Conservation (phyloP, 1,139 yeast species). For the Blastobotrys apis region DNA sequence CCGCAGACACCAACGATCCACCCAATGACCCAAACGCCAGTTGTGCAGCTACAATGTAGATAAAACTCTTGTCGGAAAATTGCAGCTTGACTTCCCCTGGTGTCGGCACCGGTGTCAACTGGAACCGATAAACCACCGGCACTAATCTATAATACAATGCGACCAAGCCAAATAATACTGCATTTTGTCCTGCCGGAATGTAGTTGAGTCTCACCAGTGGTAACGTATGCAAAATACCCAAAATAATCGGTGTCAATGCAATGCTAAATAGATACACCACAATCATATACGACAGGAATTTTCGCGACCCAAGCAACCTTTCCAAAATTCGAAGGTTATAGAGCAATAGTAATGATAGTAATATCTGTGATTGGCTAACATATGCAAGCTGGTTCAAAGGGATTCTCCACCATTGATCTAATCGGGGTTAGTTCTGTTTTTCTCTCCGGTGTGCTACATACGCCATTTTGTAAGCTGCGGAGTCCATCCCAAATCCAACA, state of each 20-base stretch:
- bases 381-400: constrained; percentile 52
- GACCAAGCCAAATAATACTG: constrained; percentile 55
- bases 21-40: constrained; percentile 38
- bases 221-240: constrained; percentile 39
- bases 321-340: constrained; percentile 62
- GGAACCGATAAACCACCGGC: constrained; percentile 60
- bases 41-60: constrained; percentile 50
- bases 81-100: constrained; percentile 26
- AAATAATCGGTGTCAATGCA: constrained; percentile 27
- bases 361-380: constrained; percentile 62
- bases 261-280: constrained; percentile 35
- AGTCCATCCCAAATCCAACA: constrained; percentile 49
- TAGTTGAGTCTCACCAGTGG: constrained; percentile 24
- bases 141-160: constrained; percentile 53
- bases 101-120: constrained; percentile 37
- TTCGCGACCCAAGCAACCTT: constrained; percentile 58
- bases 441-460: constrained; percentile 16
- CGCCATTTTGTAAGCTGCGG: constrained; percentile 58
- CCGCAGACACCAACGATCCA: constrained; percentile 49
- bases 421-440: background rate
- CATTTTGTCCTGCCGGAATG: constrained; percentile 59
- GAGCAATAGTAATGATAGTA: constrained; percentile 48
- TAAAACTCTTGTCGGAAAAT: constrained; percentile 52
- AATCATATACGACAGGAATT: constrained; percentile 41
- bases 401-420: constrained; percentile 63